A percentile compares a stretch with the other conserved stretches of the same genome.
These are phyloP conservation scores for Penicillium longicatenatum DNA, from an alignment of 495 filamentous ascomycete species.

Conservation along the genomic window DNA sequence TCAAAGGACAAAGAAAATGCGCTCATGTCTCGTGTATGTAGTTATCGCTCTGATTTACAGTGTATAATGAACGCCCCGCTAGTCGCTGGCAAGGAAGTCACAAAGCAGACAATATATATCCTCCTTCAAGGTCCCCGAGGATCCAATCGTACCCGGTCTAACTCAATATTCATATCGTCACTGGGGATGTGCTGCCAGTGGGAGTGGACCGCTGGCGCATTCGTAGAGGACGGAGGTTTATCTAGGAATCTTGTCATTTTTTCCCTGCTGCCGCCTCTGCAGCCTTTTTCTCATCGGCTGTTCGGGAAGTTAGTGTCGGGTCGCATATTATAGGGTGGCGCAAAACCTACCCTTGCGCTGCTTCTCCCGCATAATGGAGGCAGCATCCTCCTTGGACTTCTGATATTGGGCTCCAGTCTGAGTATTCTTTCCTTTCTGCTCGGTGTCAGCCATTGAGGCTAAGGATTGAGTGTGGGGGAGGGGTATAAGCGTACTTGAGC, in stretches of 20 bases:
- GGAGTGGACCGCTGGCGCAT: background rate
- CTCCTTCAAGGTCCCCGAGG: background rate
- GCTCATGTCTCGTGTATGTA: constrained; percentile 20
- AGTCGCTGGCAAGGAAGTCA: constrained; percentile 20
- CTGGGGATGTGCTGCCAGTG: background rate
- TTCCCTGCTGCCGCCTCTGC: constrained; percentile 29
- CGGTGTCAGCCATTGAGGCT: constrained; percentile 9
- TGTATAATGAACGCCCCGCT: constrained; percentile 31
- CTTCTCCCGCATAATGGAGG: constrained; percentile 87
- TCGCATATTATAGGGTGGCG: background rate
- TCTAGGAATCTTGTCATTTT: constrained; percentile 18
- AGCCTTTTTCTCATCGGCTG: constrained; percentile 38
- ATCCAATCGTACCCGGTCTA: background rate
- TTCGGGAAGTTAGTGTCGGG: constrained; percentile 5
- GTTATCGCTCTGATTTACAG: constrained; percentile 16
- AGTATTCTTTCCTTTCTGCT: constrained; percentile 65
- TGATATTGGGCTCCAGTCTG: constrained; percentile 67
- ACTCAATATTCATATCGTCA: background rate
- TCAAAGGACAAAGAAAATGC: background rate
- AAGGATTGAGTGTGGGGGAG: background rate
- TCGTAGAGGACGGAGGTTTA: background rate
- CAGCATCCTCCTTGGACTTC: constrained; percentile 72
- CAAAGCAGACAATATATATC: constrained; percentile 7
- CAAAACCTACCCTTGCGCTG: constrained; percentile 70
- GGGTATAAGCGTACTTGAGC: constrained; percentile 33